Evolutionary conservation across 768 basidiomycete species (phyloP), one percentile per base, ranked within the genome.

Genomic region (Rubroboletus satanas): DNA sequence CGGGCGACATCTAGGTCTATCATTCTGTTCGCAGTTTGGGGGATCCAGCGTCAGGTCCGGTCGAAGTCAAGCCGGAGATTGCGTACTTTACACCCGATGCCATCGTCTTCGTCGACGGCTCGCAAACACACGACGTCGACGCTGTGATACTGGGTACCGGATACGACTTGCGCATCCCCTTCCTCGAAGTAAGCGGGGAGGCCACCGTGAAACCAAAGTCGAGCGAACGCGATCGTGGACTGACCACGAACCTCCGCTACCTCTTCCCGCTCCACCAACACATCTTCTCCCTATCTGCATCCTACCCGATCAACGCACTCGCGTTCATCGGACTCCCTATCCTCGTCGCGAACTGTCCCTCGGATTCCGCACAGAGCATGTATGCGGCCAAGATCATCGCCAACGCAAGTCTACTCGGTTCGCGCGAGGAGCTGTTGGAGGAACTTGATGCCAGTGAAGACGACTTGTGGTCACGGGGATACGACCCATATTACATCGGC

Each of bases 321-420:
- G 74, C 79, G 5, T 82, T 85, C 64, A 70, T 83, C 54, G 81
- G 82, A 2, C 71, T 83, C 3, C 81, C 81, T 2, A 71, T 75
- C 5, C 63, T 72, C 46, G 75, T 79, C 36, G 68, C 74, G 6
- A 81, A 79, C 64, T 79, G 76, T 45, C 77, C 79, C 3, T 75
- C 75, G 14, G 77, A 80, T 60, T 60, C 70, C 47, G 81, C 81
- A 8, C 83, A 84, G 64, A 74, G 77, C 43, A 64, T 80, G 3
- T 78, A 80, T 54, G 67, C 70, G 12, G 72, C 77, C 0, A 76
- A 80, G 57, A 71, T 71, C 3, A 76, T 84, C 52, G 70, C 73
- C 3, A 71, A 79, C 47, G 69, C 73, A 4, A 63, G 63, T 21
- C 57, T 80, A 5, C 72, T 85, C 0, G 74, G 75, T 2, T 55